phyloP scores from a whole-genome alignment of 495 filamentous ascomycete genomes.

The Hypoxylon intermedium region DNA sequence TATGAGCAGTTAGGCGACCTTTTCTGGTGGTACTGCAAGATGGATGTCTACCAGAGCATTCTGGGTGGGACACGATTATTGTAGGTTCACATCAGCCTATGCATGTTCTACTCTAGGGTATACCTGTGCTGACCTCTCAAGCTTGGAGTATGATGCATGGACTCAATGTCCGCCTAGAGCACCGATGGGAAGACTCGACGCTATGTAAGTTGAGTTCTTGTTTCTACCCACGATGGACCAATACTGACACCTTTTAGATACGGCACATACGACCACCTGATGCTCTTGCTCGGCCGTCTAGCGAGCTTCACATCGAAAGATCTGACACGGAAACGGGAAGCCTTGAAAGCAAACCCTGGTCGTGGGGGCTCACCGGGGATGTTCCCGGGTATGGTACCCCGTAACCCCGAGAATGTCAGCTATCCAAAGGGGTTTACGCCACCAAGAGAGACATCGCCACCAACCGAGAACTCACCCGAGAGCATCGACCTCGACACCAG shows the following conservation, averaged over 20 bases:
- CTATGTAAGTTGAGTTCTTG: constrained; percentile 61
- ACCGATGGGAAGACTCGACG: constrained; percentile 76
- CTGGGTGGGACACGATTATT: constrained; percentile 83
- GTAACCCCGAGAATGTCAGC: constrained; percentile 48
- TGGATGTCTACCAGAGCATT: constrained; percentile 90
- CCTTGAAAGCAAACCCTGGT: constrained; percentile 53
- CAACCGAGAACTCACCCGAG: constrained; percentile 39
- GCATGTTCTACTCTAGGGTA: neutral
- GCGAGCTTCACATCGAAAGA: constrained; percentile 82
- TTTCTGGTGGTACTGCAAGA: constrained; percentile 96
- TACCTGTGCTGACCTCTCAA: constrained; percentile 47
- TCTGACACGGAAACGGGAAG: constrained; percentile 75
- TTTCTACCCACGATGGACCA: neutral
- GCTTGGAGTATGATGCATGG: constrained; percentile 81
- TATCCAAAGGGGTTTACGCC: constrained; percentile 66
- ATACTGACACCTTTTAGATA: constrained; percentile 55
- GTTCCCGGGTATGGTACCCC: constrained; percentile 72
- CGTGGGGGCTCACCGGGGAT: constrained; percentile 44
- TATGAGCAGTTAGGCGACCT: constrained; percentile 85
- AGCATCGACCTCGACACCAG: constrained; percentile 63
- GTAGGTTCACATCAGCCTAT: constrained; percentile 61
- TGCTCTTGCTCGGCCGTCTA: constrained; percentile 82
- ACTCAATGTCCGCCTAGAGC: constrained; percentile 84
- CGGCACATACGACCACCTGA: constrained; percentile 84
- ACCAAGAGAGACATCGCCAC: constrained; percentile 46